Percentiles rank a stretch among this genome's conserved stretches.
phyloP scores from a whole-genome alignment of 2,329 filamentous ascomycete genomes.

The Sclerotinia glacialis region DNA sequence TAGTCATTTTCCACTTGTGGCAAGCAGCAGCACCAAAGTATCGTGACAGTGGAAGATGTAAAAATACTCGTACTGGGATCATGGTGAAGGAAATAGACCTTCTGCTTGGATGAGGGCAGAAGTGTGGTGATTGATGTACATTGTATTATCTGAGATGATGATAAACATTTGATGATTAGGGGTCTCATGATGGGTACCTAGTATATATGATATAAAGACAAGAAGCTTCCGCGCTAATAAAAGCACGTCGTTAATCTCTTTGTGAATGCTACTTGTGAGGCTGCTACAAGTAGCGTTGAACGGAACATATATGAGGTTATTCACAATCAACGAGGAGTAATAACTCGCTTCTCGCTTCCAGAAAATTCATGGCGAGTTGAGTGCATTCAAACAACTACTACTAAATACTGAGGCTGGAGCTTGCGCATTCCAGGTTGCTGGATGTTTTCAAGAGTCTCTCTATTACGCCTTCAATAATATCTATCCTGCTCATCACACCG shows the following conservation, averaged over 20 bases:
- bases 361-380: neutral
- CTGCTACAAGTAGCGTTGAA: neutral
- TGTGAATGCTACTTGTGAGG: too few relatives aligned
- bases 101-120: neutral
- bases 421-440: neutral
- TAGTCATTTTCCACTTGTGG: neutral
- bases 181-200: too few relatives aligned
- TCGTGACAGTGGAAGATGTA: too few relatives aligned
- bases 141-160: neutral
- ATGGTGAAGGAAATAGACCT: neutral
- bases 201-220: neutral
- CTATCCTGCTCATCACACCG: neutral
- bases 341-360: neutral
- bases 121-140: neutral
- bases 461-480: neutral
- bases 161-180: neutral
- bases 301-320: neutral
- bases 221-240: too few relatives aligned
- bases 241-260: neutral
- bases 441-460: neutral
- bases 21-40: too few relatives aligned
- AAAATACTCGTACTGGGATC: neutral
- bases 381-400: neutral
- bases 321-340: neutral
- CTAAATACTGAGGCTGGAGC: neutral